Base-by-base conservation (phyloP, 768 basidiomycete genomes). In the Cystobasidium ongulense region DNA sequence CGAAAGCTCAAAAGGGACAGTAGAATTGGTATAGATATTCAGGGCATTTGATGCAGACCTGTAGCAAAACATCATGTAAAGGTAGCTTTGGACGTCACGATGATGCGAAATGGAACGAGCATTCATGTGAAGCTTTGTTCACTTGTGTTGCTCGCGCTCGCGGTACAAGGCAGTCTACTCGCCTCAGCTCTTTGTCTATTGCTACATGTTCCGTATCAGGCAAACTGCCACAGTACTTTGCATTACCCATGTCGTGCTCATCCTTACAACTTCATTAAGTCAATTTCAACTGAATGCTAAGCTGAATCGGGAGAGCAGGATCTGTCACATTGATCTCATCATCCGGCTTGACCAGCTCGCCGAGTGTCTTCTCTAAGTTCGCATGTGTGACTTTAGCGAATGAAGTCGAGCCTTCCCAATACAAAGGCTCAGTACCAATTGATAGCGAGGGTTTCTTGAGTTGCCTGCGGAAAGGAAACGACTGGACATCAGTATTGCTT, bases 381-480 rank as follows among this genome's bases (percentile, higher is more conserved):
- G 89, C 88, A n/a, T 91, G 86, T 8, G 93, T 98, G 87, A 80
- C 87, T 84, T 80, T 96, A 27, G 57, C 91, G 17, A 99, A 85
- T 79, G 92, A 91, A 3, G 92, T 90, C 8, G 96, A 95, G 0
- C 91, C 90, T 81, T 95, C 92, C 80, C 93, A 87, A 84, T 96
- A 99, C 43, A 98, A 88, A 41, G 89, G 90, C 77, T 85, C 86
- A 27, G 85, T 85, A 4, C 87, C 84, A 0, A 88, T 87, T 2
- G 94, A 90, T 21, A 99, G 81, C 0, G 96, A 98, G 0, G 96
- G 96, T 79, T 88, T 92, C 83, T 93, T 95, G 83, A 98, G 89
- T 87, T 98, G 96, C 76, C 96, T 99, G 79, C 11, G 23, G 64
- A 46, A 52, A 39, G 10, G 39, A 39, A 1, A 74, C 0, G 23